Percentiles rank a stretch among this genome's conserved stretches.
Conservation (phyloP, 441 rosid species). For the Erodium trifolium region DNA sequence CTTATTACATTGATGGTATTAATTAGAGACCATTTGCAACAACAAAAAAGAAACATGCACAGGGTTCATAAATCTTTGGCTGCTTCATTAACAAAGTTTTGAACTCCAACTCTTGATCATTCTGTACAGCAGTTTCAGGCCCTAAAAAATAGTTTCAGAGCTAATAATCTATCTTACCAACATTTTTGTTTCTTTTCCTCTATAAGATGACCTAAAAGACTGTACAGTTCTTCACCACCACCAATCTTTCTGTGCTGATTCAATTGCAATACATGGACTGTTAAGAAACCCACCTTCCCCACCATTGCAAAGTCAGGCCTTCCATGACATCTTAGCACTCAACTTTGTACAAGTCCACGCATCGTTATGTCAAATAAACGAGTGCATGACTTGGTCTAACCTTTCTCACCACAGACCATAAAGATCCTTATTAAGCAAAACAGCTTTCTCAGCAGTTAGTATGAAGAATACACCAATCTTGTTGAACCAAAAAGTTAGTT, state of each 20-base stretch:
- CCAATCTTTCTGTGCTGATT: slow-evolving; percentile 8
- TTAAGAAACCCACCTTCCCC: slow-evolving; percentile 13
- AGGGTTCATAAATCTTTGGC: slow-evolving; percentile 22
- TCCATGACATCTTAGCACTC: slow-evolving; percentile 21
- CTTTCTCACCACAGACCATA: slow-evolving; percentile 21
- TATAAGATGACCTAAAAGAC: slow-evolving; percentile 26
- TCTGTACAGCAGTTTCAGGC: slow-evolving; percentile 40
- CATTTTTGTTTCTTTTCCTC: slow-evolving; percentile 17
- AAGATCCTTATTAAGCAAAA: slow-evolving; percentile 18
- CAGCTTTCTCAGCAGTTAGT: slow-evolving; percentile 23
- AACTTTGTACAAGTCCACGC: slow-evolving; percentile 25
- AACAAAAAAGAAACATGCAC: not conserved
- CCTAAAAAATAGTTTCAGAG: slow-evolving; percentile 23
- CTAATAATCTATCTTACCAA: slow-evolving; percentile 15
- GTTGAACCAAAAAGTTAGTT: slow-evolving; percentile 15
- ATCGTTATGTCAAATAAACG: slow-evolving; percentile 1
- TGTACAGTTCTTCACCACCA: slow-evolving; percentile 24
- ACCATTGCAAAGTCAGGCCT: not conserved
- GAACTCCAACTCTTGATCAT: slow-evolving; percentile 22
- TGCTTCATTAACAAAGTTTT: slow-evolving; percentile 22
- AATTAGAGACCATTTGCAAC: not conserved
- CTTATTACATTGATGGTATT: no score
- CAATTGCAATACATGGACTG: slow-evolving; percentile 17
- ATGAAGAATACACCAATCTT: slow-evolving; percentile 19
- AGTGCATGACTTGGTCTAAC: slow-evolving; percentile 2